phyloP scores from a whole-genome alignment of 805 yeast genomes.

The Sugiyamaella boreocaroliniensis region DNA sequence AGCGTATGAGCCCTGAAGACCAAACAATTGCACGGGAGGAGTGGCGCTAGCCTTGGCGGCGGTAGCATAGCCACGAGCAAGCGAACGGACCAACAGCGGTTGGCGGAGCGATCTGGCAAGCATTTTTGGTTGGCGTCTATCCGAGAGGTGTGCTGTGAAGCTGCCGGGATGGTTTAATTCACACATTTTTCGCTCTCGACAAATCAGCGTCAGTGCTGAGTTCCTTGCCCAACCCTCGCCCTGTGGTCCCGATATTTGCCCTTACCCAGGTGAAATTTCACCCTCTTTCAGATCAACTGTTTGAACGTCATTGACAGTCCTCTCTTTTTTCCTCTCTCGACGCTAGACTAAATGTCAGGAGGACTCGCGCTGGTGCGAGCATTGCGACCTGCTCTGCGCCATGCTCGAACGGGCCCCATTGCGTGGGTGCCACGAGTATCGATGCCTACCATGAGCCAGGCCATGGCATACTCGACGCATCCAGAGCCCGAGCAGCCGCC shows the following conservation, averaged over 20 bases:
- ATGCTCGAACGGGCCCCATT: neutral
- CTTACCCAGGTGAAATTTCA: neutral
- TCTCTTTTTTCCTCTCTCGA: too few relatives aligned
- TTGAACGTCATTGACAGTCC: too few relatives aligned
- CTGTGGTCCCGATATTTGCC: neutral
- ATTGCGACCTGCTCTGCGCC: neutral
- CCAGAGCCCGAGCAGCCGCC: neutral
- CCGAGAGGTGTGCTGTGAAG: neutral
- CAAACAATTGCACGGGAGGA: slow-evolving; percentile 91
- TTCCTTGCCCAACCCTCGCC: neutral
- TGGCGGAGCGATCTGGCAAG: slow-evolving; percentile 10
- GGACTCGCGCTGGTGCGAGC: neutral
- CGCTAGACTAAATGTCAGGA: neutral
- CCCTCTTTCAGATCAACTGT: neutral
- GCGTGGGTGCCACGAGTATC: too few relatives aligned
- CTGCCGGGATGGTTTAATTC: neutral
- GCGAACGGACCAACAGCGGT: slow-evolving; percentile 6
- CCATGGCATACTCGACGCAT: neutral
- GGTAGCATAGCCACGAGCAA: slow-evolving; percentile 16
- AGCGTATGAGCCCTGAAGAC: slow-evolving; percentile 96
- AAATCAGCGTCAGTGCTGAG: neutral
- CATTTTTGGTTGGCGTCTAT: slow-evolving; percentile 5
- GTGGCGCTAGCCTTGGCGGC: slow-evolving; percentile 54
- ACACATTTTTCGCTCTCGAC: neutral
- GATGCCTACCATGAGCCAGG: neutral